Conservation (phyloP, 176 grass and related monocot genomes). For the Musa beccarii region DNA sequence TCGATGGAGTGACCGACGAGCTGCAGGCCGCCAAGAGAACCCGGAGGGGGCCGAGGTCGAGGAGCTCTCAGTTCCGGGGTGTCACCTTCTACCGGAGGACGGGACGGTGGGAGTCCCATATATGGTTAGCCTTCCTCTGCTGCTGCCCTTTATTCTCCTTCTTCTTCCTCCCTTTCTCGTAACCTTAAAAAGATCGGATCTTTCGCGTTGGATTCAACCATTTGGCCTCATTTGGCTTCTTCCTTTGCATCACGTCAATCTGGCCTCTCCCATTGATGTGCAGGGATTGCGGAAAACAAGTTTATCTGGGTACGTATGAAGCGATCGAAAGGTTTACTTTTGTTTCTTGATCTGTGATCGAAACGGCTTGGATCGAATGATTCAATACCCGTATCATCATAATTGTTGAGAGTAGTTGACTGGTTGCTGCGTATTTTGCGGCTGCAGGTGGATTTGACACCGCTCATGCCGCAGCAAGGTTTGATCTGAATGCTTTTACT, state of each 20-base stretch:
- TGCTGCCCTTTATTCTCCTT: not conserved
- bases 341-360: slow-evolving; percentile 1
- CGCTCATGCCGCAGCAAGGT: slow-evolving; percentile 14
- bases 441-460: slow-evolving; percentile 14
- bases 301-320: slow-evolving; percentile 56
- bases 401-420: not conserved
- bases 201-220: not conserved
- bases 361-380: not conserved
- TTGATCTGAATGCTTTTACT: not conserved
- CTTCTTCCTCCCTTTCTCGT: not conserved
- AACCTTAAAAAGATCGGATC: not conserved
- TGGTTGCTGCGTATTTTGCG: not conserved
- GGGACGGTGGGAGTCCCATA: slow-evolving; percentile 62
- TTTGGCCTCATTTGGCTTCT: not conserved
- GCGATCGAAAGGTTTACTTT: not conserved
- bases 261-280: not conserved
- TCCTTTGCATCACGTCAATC: not conserved
- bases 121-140: slow-evolving; percentile 32
- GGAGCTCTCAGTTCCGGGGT: slow-evolving; percentile 73
- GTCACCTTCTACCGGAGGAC: slow-evolving; percentile 75
- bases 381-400: not conserved
- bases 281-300: slow-evolving; percentile 76
- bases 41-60: slow-evolving; percentile 47
- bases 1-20: not conserved
- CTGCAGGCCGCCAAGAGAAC: slow-evolving; percentile 31